These are phyloP conservation scores for Backusella circina DNA, from an alignment of 192 early-diverging fungal genomes.

Conservation along the genomic window DNA sequence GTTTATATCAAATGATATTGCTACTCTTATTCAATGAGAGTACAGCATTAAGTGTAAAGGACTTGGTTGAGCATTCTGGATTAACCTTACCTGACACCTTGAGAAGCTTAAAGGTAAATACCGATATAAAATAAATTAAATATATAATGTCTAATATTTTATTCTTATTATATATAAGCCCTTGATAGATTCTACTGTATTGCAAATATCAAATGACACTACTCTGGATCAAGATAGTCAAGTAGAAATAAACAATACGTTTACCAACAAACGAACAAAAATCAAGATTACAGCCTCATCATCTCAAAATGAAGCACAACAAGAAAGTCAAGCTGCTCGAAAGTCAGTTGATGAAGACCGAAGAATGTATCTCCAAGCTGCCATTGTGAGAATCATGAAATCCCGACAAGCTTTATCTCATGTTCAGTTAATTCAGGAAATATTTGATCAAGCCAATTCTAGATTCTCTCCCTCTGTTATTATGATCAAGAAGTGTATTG, in stretches of 20 bases:
- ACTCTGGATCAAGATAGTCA: slow-evolving; percentile 38
- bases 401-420: slow-evolving; percentile 64
- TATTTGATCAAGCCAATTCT: slow-evolving; percentile 65
- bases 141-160: background rate
- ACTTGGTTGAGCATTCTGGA: slow-evolving; percentile 54
- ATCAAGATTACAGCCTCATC: slow-evolving; percentile 61
- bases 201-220: slow-evolving; percentile 19
- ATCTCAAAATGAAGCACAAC: slow-evolving; percentile 53
- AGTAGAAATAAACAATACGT: background rate
- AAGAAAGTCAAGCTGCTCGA: slow-evolving; percentile 56
- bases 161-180: slow-evolving; percentile 32
- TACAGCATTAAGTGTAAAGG: slow-evolving; percentile 39
- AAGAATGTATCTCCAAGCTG: slow-evolving; percentile 74
- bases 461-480: slow-evolving; percentile 69
- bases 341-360: slow-evolving; percentile 78
- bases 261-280: slow-evolving; percentile 71
- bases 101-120: slow-evolving; percentile 60
- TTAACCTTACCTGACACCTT: slow-evolving; percentile 51
- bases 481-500: slow-evolving; percentile 82
- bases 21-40: slow-evolving; percentile 66
- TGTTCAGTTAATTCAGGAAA: slow-evolving; percentile 67
- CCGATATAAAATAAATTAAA: slow-evolving; percentile 13
- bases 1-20: slow-evolving; percentile 66
- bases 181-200: slow-evolving; percentile 51
- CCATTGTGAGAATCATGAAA: slow-evolving; percentile 89